These are phyloP conservation scores for Pseudisothecium myosuroides DNA, from an alignment of 225 moss, liverwort and hornwort genomes.

Conservation along the genomic window DNA sequence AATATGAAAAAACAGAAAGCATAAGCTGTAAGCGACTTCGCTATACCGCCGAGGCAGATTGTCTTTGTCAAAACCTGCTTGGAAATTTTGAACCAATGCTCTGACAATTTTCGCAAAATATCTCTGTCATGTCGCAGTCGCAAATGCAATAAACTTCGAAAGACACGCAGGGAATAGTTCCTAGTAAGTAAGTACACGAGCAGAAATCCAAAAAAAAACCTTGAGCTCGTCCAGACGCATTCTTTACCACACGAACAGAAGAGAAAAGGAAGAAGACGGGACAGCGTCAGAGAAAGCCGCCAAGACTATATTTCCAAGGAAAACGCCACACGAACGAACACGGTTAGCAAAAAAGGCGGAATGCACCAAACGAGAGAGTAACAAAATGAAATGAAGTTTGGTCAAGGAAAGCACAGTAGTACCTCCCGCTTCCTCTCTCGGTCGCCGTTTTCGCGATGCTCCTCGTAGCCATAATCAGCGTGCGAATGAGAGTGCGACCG, in stretches of 20 bases:
- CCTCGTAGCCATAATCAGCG: slow-evolving; percentile 29
- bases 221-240: neutral
- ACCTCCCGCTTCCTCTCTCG: slow-evolving; percentile 50
- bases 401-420: neutral
- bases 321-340: neutral
- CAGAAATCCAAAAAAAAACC: neutral
- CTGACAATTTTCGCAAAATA: neutral
- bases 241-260: neutral
- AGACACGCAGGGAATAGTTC: neutral
- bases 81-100: neutral
- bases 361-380: neutral
- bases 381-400: neutral
- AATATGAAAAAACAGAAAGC: neutral
- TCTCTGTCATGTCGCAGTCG: neutral
- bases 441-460: slow-evolving; percentile 45
- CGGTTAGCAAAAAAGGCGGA: neutral
- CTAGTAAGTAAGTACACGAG: neutral
- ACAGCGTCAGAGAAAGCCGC: neutral
- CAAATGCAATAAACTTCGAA: neutral
- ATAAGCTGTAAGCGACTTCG: neutral
- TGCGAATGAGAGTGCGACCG: slow-evolving; percentile 33
- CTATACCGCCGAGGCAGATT: neutral
- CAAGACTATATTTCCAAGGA: neutral
- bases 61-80: neutral
- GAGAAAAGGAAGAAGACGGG: neutral